Base-by-base conservation (phyloP, 1,284 basidiomycete genomes). In the Agroathelia rolfsii region DNA sequence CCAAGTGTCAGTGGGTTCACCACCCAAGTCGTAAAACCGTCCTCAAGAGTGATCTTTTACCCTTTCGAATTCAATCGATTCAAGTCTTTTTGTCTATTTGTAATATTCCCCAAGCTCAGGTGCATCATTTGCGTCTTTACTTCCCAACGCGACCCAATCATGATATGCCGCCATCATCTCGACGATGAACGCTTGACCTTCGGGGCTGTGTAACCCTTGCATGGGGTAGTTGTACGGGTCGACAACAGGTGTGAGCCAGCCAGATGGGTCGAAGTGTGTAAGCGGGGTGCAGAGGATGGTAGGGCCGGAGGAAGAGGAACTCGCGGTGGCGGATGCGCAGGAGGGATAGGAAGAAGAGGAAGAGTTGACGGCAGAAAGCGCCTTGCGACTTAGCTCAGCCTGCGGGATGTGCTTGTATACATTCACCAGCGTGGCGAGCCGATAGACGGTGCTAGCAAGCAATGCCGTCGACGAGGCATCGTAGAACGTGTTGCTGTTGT, bases 401-500 rank as follows among this genome's bases (percentile, higher is more conserved):
- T 56, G 44, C 0, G 69, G 62, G n/a, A 79, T 43, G 44, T 72
- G 55, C 2, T 56, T 60, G 39, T 71, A 62, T 4, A 67, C 59
- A 14, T 61, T 58, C 24, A 63, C 54, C 13, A 85, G 48, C 1
- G 74, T 52, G 0, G 73, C 69, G 30, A 79, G 59, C 5, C 79
- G 69, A 54, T 86, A 88, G 3, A 85, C 82, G 0, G 81, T 75
- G 35, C 76, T 67, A 0, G 87, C 83, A 33, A 93, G 59, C 21
- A 94, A 65, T 0, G 86, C 76, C 0, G 84, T 77, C 4, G 76
- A 76, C 0, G 85, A 58, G 0, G 78, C 70, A 45, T 94, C 89
- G 46, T 73, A 66, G 48, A 93, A 93, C 1, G 64, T 60, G 5
- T 48, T 49, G 40, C 16, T 74, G 40, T 71, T 56, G 50, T 79